Evolutionary conservation across 768 basidiomycete species (phyloP), one percentile per base, ranked within the genome.

Genomic region (Tylopilus sp.): DNA sequence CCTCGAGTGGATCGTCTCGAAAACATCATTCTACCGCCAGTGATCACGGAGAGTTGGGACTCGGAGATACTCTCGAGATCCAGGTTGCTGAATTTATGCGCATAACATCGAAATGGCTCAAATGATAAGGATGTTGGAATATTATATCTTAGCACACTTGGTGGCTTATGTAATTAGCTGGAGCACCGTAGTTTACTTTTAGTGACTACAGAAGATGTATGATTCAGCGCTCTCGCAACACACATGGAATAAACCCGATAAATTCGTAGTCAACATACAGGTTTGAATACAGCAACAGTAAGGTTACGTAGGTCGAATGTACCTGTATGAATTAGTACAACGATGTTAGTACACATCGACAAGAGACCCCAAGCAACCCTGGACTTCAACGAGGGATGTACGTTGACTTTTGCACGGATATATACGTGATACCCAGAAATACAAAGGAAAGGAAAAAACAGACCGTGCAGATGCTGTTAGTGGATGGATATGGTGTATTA

Each of bases 351-450:
- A 39, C 41, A 48, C 44, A 39, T 42, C 23, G n/a, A 31, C 21
- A 18, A 48, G 18, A 41, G 39, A 23, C 43, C n/a, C 39, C 25
- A 43, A 23, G 44, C 18, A 31, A 25, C 33, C 51, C 55, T 52
- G 17, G 26, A 25, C 45, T 44, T 46, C 50, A 47, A 51, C 42
- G 50, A 25, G 48, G 51, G 45, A 41, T 51, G 62, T 43, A 47
- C 12, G 38, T 39, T 33, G 30, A 49, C 48, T 49, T 23, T 53
- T 57, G 57, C 52, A 53, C 30, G 61, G 64, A 63, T 66, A 63
- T 63, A 63, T 51, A 52, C 35, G 41, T 41, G 26, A 52, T 51
- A 50, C 52, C 64, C 61, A 52, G 48, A 53, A 31, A 55, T 63
- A 65, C 64, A 63, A 33, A 40, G 28, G 39, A 33, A 15, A 31